These are phyloP conservation scores for Leucosporidium yakuticum DNA, from an alignment of 768 basidiomycete species.

Conservation along the genomic window DNA sequence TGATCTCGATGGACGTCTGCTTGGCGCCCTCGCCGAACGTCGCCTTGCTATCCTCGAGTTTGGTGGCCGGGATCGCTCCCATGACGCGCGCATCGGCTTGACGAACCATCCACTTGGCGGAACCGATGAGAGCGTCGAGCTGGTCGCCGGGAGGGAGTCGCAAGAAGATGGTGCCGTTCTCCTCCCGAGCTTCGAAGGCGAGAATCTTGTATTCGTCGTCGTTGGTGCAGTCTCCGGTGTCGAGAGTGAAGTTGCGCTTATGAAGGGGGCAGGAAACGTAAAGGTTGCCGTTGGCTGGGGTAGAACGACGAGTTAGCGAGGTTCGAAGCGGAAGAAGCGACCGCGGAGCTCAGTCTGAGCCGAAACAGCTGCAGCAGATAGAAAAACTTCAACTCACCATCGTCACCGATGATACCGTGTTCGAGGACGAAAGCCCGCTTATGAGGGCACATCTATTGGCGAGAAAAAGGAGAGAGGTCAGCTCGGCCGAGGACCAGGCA, in stretches of 20 bases:
- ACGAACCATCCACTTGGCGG: conserved; percentile 57
- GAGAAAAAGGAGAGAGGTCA: too few relatives aligned
- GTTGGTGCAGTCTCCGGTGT: conserved; percentile 56
- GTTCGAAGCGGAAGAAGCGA: too few relatives aligned
- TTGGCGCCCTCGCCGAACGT: conserved; percentile 47
- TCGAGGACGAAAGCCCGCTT: conserved; percentile 64
- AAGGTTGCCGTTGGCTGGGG: conserved; percentile 47
- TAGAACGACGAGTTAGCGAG: too few relatives aligned
- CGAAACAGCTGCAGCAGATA: too few relatives aligned
- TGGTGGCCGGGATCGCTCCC: too few relatives aligned
- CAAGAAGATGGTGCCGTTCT: conserved; percentile 49
- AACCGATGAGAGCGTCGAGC: conserved; percentile 60
- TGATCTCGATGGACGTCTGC: conserved; percentile 45
- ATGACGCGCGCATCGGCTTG: neutral
- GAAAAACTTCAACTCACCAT: conserved; percentile 40
- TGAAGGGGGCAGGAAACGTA: conserved; percentile 48
- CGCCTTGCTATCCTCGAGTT: conserved; percentile 43
- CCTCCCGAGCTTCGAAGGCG: conserved; percentile 56
- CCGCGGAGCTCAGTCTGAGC: too few relatives aligned
- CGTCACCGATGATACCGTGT: conserved; percentile 61
- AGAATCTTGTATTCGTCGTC: conserved; percentile 58
- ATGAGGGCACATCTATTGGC: conserved; percentile 4
- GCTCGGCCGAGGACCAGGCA: neutral
- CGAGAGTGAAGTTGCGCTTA: conserved; percentile 31
- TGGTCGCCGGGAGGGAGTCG: conserved; percentile 53